phyloP scores from a whole-genome alignment of 169 alveolate species.

The Cytauxzoon felis region DNA sequence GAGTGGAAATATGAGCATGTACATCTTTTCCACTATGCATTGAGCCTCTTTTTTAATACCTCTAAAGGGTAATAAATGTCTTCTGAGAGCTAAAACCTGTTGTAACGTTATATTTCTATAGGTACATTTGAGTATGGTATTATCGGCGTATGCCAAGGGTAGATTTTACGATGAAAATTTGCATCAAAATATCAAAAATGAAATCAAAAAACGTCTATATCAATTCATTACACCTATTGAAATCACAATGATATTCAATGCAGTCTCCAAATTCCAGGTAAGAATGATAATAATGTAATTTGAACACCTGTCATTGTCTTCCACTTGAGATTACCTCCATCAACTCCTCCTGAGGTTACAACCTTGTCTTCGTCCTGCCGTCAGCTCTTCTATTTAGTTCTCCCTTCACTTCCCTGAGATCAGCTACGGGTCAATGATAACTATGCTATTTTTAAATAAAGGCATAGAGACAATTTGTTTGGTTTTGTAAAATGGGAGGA shows the following conservation, averaged over 20 bases:
- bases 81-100: not conserved
- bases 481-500: too few species aligned
- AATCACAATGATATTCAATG: slow-evolving; percentile 57
- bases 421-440: too few species aligned
- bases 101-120: not conserved
- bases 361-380: too few species aligned
- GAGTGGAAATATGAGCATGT: too few species aligned
- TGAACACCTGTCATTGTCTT: not conserved
- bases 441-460: too few species aligned
- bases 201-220: slow-evolving; percentile 32
- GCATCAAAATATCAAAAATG: slow-evolving; percentile 3
- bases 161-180: slow-evolving; percentile 17
- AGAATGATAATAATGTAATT: not conserved
- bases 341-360: too few species aligned
- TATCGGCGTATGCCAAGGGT: slow-evolving; percentile 64
- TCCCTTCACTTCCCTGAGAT: too few species aligned
- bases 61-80: not conserved
- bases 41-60: not conserved
- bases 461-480: too few species aligned
- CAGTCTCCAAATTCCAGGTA: slow-evolving; percentile 47
- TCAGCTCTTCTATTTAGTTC: too few species aligned
- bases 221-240: slow-evolving; percentile 56
- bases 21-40: too few species aligned
- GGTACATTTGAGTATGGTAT: slow-evolving; percentile 59
- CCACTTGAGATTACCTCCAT: too few species aligned